A percentile compares a stretch with the other conserved stretches of the same genome.
phyloP scores from a whole-genome alignment of 768 basidiomycete genomes.

The Atractiella rhizophila region DNA sequence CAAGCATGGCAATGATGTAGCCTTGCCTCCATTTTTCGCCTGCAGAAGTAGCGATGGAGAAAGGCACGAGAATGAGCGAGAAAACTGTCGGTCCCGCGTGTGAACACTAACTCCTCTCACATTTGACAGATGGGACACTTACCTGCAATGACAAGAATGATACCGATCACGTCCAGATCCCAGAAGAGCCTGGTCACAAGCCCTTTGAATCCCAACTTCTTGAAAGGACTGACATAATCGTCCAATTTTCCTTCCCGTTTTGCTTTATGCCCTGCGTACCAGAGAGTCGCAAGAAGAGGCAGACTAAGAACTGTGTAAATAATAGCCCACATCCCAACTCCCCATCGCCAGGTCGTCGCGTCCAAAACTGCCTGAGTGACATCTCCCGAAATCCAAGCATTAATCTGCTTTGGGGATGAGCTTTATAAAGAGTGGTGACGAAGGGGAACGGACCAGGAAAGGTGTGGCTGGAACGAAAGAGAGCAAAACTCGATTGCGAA shows the following conservation, averaged over 20 bases:
- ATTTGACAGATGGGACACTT: background rate
- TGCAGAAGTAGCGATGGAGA: constrained; percentile 13
- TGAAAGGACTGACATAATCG: constrained; percentile 8
- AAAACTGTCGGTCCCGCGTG: constrained; percentile 15
- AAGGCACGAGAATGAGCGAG: constrained; percentile 20
- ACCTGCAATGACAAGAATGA: constrained; percentile 14
- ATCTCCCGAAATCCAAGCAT: constrained; percentile 20
- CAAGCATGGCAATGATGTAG: constrained; percentile 18
- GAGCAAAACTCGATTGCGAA: constrained; percentile 18
- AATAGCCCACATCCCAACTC: constrained; percentile 19
- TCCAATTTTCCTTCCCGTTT: constrained; percentile 9
- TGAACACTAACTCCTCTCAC: background rate
- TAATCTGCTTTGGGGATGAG: constrained; percentile 10
- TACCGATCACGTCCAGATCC: constrained; percentile 21
- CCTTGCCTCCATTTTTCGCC: constrained; percentile 14
- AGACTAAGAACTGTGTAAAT: constrained; percentile 17
- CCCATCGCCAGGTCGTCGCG: constrained; percentile 18
- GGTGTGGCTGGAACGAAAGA: constrained; percentile 19
- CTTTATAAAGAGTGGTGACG: background rate
- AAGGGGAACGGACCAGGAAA: constrained; percentile 10
- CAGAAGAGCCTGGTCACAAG: constrained; percentile 16
- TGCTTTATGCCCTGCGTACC: constrained; percentile 13
- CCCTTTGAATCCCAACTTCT: constrained; percentile 1
- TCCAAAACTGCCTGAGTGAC: constrained; percentile 12
- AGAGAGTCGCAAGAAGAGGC: constrained; percentile 12